These are phyloP conservation scores for Yarrowia galli DNA, from an alignment of 1,139 yeast species.

Conservation along the genomic window DNA sequence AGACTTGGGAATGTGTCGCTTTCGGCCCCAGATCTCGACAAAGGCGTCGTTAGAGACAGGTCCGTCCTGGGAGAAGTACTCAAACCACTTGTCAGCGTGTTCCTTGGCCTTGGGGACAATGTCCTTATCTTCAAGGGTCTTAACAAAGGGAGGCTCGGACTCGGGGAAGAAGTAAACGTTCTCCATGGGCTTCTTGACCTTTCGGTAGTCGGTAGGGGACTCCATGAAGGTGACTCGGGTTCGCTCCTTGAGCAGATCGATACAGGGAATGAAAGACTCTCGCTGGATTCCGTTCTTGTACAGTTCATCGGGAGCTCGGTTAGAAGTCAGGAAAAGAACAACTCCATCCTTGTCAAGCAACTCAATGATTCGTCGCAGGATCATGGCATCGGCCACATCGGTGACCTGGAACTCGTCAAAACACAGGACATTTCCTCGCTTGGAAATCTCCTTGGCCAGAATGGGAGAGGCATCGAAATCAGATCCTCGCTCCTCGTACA, in stretches of 20 bases:
- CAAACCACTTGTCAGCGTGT: slow-evolving; percentile 83
- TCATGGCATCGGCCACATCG: slow-evolving; percentile 98
- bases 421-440: slow-evolving; percentile 77
- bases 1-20: slow-evolving; percentile 74
- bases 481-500: slow-evolving; percentile 65
- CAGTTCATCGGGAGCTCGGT: slow-evolving; percentile 92
- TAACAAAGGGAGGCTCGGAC: slow-evolving; percentile 55
- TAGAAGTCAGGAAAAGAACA: slow-evolving; percentile 89
- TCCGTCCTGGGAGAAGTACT: slow-evolving; percentile 69
- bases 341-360: slow-evolving; percentile 76
- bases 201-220: slow-evolving; percentile 93
- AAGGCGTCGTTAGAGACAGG: slow-evolving; percentile 53
- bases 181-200: slow-evolving; percentile 81
- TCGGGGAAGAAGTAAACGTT: slow-evolving; percentile 78
- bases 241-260: slow-evolving; percentile 73
- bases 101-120: slow-evolving; percentile 60
- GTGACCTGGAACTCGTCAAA: slow-evolving; percentile 93
- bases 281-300: slow-evolving; percentile 94
- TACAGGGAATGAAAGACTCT: slow-evolving; percentile 89
- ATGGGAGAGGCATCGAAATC: slow-evolving; percentile 85
- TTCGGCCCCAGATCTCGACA: slow-evolving; percentile 86
- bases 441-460: slow-evolving; percentile 84
- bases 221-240: slow-evolving; percentile 81
- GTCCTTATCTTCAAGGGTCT: slow-evolving; percentile 54
- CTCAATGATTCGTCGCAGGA: slow-evolving; percentile 74